A percentile compares a stretch with the other conserved stretches of the same genome.
These are phyloP conservation scores for Macadamia integrifolia DNA, from an alignment of 164 flowering plant genomes.

Conservation along the genomic window DNA sequence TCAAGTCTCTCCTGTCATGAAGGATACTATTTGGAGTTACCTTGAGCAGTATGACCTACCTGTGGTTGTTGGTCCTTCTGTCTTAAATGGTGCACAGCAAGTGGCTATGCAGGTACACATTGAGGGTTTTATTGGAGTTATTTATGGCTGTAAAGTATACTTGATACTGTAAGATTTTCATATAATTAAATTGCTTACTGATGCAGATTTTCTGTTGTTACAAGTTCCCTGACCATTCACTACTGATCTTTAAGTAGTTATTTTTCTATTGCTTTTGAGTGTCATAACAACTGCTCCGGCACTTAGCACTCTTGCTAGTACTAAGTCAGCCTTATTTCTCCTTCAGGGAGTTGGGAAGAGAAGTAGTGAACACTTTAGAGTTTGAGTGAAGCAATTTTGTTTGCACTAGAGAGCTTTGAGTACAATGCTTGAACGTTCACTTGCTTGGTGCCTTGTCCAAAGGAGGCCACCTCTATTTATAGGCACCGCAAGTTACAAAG, in stretches of 20 bases:
- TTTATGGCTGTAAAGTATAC: not conserved
- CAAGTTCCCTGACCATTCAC: not conserved
- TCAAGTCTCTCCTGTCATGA: slow-evolving; percentile 62
- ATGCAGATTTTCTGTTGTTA: not conserved
- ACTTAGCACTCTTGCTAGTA: too few species aligned
- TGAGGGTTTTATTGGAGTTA: not conserved
- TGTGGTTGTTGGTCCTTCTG: slow-evolving; percentile 72
- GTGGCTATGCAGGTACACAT: slow-evolving; percentile 54
- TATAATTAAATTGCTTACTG: not conserved
- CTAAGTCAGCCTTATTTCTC: too few species aligned
- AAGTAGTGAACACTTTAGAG: too few species aligned
- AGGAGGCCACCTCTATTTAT: too few species aligned
- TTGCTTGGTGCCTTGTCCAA: too few species aligned
- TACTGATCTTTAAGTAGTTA: not conserved
- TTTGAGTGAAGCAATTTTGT: too few species aligned
- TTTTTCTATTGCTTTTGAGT: not conserved
- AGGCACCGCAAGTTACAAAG: too few species aligned
- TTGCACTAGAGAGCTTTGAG: too few species aligned
- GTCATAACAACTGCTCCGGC: not conserved
- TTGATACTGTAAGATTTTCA: not conserved
- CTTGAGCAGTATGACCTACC: slow-evolving; percentile 99
- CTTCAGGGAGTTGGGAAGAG: too few species aligned
- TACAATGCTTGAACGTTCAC: too few species aligned
- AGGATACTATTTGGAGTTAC: slow-evolving; percentile 82
- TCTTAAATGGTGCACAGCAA: slow-evolving; percentile 37